Evolutionary conservation across 208 protist species (phyloP).

Genomic region (Trypanosoma caninum): DNA sequence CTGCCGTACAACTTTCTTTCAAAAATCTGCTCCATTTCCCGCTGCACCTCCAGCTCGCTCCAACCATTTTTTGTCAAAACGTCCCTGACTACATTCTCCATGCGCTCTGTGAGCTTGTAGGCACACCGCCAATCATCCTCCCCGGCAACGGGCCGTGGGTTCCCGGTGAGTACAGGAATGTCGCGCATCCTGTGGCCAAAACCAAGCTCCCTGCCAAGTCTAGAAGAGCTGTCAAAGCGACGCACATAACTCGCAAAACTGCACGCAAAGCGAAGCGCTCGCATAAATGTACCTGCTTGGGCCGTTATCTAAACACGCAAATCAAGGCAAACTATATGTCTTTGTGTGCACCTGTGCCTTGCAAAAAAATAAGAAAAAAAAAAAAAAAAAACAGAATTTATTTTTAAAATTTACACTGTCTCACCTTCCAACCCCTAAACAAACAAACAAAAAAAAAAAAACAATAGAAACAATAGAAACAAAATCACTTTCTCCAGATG

Average conservation of each 20-base stretch:
- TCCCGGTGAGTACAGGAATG: slow-evolving; percentile 85
- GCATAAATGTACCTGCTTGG: slow-evolving; percentile 14
- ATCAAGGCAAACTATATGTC: background rate
- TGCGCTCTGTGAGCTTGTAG: slow-evolving; percentile 84
- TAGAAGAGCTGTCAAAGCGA: slow-evolving; percentile 54
- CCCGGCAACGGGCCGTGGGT: slow-evolving; percentile 64
- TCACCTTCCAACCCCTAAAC: background rate
- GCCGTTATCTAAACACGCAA: too few species aligned
- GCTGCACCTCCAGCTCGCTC: slow-evolving; percentile 60
- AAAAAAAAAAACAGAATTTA: too few species aligned
- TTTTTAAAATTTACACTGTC: too few species aligned
- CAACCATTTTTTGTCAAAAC: slow-evolving; percentile 62
- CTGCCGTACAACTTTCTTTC: slow-evolving; percentile 56
- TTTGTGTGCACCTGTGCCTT: slow-evolving; percentile 2
- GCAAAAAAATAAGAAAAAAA: background rate
- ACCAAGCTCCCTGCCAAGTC: slow-evolving; percentile 80
- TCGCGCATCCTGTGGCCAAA: slow-evolving; percentile 86
- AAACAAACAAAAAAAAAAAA: background rate
- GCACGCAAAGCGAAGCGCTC: background rate
- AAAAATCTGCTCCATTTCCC: slow-evolving; percentile 83
- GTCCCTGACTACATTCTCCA: slow-evolving; percentile 78
- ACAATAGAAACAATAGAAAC: background rate
- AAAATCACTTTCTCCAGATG: too few species aligned
- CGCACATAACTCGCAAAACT: slow-evolving; percentile 13
- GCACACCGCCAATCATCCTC: slow-evolving; percentile 79